A percentile compares a stretch with the other conserved stretches of the same genome.
Evolutionary conservation across 2,329 filamentous ascomycete genomes (phyloP).

Genomic region (Fusarium circinatum): DNA sequence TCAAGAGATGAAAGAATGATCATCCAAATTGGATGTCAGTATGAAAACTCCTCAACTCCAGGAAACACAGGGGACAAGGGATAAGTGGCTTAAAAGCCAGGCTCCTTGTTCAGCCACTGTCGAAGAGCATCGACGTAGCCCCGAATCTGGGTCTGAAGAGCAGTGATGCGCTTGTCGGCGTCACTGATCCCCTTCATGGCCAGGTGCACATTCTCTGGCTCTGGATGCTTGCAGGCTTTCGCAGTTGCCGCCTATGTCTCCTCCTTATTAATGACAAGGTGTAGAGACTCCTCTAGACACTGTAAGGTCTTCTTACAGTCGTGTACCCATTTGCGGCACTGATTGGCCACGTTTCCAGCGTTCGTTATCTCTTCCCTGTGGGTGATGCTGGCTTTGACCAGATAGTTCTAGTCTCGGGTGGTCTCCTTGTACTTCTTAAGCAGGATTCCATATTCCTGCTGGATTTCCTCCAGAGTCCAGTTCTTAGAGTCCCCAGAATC

Average conservation of each 20-base stretch:
- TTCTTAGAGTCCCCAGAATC: neutral
- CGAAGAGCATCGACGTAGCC: neutral
- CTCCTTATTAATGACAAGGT: neutral
- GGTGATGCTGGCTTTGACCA: neutral
- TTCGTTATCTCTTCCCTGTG: neutral
- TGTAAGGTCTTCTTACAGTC: neutral
- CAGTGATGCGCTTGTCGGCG: neutral
- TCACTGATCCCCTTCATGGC: neutral
- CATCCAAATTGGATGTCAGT: neutral
- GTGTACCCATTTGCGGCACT: neutral
- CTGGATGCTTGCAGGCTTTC: neutral
- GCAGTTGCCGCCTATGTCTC: neutral
- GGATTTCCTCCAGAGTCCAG: neutral
- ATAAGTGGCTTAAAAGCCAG: neutral
- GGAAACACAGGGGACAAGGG: neutral
- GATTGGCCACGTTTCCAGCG: neutral
- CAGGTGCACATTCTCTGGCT: accelerated
- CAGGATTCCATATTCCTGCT: neutral
- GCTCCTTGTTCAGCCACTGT: neutral
- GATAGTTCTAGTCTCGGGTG: neutral
- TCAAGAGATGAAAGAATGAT: neutral
- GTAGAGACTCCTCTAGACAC: too few relatives aligned
- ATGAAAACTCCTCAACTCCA: neutral
- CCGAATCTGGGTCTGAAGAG: neutral
- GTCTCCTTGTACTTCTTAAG: neutral